phyloP scores from a whole-genome alignment of 306 rosid species.

The Dryas alaskensis region DNA sequence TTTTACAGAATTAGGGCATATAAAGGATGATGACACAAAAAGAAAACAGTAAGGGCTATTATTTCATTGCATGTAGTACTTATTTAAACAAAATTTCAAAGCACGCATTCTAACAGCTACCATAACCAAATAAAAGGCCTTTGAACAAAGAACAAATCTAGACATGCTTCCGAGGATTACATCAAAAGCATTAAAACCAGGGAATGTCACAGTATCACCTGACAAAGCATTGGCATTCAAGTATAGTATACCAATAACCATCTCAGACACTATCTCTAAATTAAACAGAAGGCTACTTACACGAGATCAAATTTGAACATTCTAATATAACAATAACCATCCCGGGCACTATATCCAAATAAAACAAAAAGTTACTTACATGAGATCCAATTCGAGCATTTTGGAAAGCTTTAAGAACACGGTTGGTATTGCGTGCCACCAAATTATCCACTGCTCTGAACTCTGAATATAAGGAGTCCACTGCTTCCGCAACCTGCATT shows the following conservation, averaged over 20 bases:
- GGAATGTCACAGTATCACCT: not conserved
- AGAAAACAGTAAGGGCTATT: not conserved
- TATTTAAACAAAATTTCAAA: no score
- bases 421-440: conserved; percentile 71
- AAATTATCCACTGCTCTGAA: conserved; percentile 82
- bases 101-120: not conserved
- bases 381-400: conserved; percentile 85
- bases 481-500: conserved; percentile 79
- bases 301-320: conserved; percentile 83
- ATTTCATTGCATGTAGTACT: not conserved
- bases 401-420: conserved; percentile 79
- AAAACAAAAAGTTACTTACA: conserved; percentile 41
- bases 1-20: not conserved
- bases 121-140: not conserved
- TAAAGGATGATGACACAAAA: not conserved
- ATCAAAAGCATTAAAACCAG: conserved; percentile 8
- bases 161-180: not conserved
- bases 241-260: conserved; percentile 11
- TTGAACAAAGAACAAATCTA: not conserved
- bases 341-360: conserved; percentile 4
- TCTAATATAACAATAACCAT: conserved; percentile 25
- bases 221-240: not conserved
- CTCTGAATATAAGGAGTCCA: conserved; percentile 63
- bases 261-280: conserved; percentile 4
- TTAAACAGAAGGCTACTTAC: conserved; percentile 37